Percentiles rank a stretch among this genome's conserved stretches.
Conservation (phyloP, 2,329 filamentous ascomycete species). For the Elsinoe arachidis region DNA sequence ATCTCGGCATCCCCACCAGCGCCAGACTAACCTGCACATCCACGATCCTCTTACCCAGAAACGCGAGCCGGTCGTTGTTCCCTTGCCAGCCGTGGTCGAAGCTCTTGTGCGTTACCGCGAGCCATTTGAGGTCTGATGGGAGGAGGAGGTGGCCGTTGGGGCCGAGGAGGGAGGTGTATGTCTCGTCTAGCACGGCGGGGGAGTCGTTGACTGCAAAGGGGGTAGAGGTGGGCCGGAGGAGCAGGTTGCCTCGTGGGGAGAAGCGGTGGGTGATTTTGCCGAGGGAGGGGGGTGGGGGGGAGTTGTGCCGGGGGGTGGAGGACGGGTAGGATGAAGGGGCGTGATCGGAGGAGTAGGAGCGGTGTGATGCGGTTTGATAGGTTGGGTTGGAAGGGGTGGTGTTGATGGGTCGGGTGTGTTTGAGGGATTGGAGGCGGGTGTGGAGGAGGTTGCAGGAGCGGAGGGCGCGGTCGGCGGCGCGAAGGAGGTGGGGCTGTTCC, state of each 20-base stretch:
- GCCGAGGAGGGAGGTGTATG: slow-evolving; percentile 71
- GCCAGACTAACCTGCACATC: slow-evolving; percentile 57
- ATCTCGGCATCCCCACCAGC: slow-evolving; percentile 38
- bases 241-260: slow-evolving; percentile 39
- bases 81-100: slow-evolving; percentile 92
- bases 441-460: slow-evolving; percentile 23
- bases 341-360: slow-evolving; percentile 23
- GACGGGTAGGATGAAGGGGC: background rate
- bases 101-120: slow-evolving; percentile 95
- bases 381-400: slow-evolving; percentile 12
- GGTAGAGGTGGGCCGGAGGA: slow-evolving; percentile 44
- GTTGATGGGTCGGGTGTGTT: slow-evolving; percentile 13
- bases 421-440: slow-evolving; percentile 16
- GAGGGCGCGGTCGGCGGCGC: slow-evolving; percentile 22
- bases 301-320: slow-evolving; percentile 16
- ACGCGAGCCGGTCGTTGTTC: slow-evolving; percentile 89
- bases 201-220: slow-evolving; percentile 61
- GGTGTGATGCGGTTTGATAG: slow-evolving; percentile 18
- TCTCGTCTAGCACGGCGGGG: slow-evolving; percentile 54
- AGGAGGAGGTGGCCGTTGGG: slow-evolving; percentile 62
- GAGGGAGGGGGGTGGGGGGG: slow-evolving; percentile 27
- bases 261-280: slow-evolving; percentile 34
- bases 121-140: slow-evolving; percentile 89
- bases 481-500: slow-evolving; percentile 13
- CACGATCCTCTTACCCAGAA: slow-evolving; percentile 61